Percentiles rank a stretch among this genome's conserved stretches.
Evolutionary conservation across 2,329 filamentous ascomycete genomes (phyloP).

Genomic region (Fusarium vanettenii): DNA sequence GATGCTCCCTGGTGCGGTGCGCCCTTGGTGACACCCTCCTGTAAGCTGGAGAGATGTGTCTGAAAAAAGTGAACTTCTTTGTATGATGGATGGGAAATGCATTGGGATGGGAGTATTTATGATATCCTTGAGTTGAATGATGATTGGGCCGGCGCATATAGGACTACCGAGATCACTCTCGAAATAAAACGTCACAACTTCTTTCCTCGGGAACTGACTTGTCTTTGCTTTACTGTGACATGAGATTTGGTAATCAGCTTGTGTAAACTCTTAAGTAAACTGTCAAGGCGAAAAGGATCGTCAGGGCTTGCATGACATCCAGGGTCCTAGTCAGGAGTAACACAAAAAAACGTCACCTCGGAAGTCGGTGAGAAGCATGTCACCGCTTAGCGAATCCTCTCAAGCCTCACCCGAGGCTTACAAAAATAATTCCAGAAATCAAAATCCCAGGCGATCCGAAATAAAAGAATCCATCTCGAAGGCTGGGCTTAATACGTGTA

Average conservation of each 20-base stretch:
- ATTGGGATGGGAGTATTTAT: slow-evolving; percentile 26
- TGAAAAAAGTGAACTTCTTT: background rate
- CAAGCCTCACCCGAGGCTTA: background rate
- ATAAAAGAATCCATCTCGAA: slow-evolving; percentile 12
- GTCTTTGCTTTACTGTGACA: background rate
- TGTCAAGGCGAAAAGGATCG: background rate
- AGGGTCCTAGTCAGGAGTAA: background rate
- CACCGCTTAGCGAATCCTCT: background rate
- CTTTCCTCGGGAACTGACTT: slow-evolving; percentile 31
- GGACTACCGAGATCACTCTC: slow-evolving; percentile 44
- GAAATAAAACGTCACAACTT: slow-evolving; percentile 42
- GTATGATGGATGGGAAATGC: slow-evolving; percentile 21
- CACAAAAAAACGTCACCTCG: background rate
- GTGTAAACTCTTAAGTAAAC: background rate
- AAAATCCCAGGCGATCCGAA: background rate
- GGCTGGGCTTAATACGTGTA: slow-evolving; percentile 25
- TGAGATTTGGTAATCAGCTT: background rate
- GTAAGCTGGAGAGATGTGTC: slow-evolving; percentile 52
- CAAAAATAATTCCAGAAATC: background rate
- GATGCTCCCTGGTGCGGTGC: slow-evolving; percentile 90
- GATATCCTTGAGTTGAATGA: slow-evolving; percentile 45
- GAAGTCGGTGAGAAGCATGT: background rate
- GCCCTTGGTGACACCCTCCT: slow-evolving; percentile 92
- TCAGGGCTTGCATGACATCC: background rate
- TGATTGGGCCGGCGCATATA: slow-evolving; percentile 41